Conservation (phyloP, 345 rosid species). For the Camelina hispida region DNA sequence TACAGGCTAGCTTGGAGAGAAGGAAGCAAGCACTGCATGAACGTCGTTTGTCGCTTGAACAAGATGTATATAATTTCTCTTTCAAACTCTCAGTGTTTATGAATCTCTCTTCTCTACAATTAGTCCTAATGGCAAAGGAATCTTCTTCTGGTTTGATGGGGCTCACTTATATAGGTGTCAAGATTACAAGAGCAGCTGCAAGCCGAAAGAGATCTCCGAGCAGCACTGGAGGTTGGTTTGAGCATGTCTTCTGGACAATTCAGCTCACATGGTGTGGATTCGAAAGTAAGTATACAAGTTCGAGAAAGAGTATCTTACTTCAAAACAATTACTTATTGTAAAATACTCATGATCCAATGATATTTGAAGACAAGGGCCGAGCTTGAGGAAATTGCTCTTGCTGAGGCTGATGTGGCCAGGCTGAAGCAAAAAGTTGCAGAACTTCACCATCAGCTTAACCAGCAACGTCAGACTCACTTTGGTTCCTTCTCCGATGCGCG, state of each 20-base stretch:
- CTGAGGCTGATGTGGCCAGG: conserved; percentile 99
- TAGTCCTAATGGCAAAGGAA: conserved; percentile 13
- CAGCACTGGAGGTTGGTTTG: conserved; percentile 96
- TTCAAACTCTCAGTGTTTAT: conserved; percentile 7
- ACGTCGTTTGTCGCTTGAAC: conserved; percentile 96
- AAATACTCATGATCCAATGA: conserved; percentile 41
- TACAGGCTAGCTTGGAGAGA: conserved; percentile 96
- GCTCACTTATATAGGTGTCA: conserved; percentile 65
- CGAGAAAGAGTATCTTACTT: conserved; percentile 16
- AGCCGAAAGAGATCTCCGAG: conserved; percentile 98
- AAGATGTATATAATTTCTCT: conserved; percentile 69
- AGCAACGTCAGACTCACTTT: conserved; percentile 87
- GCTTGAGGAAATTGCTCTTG: conserved; percentile 99
- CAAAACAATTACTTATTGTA: conserved; percentile 1
- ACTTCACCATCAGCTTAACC: conserved; percentile 97
- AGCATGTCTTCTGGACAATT: conserved; percentile 98
- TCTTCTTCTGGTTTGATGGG: conserved; percentile 26
- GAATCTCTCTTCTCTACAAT: conserved; percentile 2
- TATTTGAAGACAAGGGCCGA: conserved; percentile 94
- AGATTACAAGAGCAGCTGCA: conserved; percentile 99
- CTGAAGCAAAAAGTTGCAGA: conserved; percentile 98
- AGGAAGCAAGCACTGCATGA: conserved; percentile 99
- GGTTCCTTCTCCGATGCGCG: conserved; percentile 80
- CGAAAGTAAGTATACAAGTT: conserved; percentile 65
- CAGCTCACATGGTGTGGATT: conserved; percentile 87